Evolutionary conservation across 768 basidiomycete genomes (phyloP), one percentile per base, ranked within the genome.

Genomic region (Mrakia frigida): DNA sequence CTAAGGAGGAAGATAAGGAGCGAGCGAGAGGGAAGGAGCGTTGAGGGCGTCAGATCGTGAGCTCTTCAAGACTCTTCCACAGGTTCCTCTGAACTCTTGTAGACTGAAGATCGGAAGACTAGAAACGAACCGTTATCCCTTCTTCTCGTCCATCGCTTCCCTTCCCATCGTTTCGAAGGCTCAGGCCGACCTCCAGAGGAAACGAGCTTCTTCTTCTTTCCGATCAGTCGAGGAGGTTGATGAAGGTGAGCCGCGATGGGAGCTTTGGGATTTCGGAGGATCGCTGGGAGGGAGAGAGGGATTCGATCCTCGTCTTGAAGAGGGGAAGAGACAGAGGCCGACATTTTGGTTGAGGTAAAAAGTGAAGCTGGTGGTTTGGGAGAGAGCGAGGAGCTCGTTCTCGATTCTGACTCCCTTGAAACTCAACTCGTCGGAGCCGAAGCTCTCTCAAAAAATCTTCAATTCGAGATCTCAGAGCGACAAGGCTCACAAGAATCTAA

Each of bases 241-340:
- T 73, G 70, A n/a, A 73, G 70, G 59, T 73, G 70, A 21, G 76
- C 76, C 0, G 68, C 37, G 14, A 61, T 61, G 28, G 70, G 33
- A 31, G 41, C 35, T 46, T 78, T 78, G 21, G 73, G 68, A 46
- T 78, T 78, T 2, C 52, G 53, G 0, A 78, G 73, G 68, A 78
- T 78, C 52, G 77, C 77, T 10, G 77, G 77, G 35, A 78, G 61
- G 7, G 73, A 60, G 31, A 78, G 41, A 2, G 73, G 77, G 41
- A 78, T 35, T 1, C 70, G 70, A 37, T 67, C 59, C 14, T 68
- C 65, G 6, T 39, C 25, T 35, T 35, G 35, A 9, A 53, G 53
- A 6, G 35, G 39, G 25, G 65, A 39, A n/a, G 65, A 1, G 18
- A 10, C 13, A 6, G 25, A 1, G 65, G 25, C 63, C 39, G 65